Conservation (phyloP, 176 grass and related monocot species). For the Zizania latifolia region DNA sequence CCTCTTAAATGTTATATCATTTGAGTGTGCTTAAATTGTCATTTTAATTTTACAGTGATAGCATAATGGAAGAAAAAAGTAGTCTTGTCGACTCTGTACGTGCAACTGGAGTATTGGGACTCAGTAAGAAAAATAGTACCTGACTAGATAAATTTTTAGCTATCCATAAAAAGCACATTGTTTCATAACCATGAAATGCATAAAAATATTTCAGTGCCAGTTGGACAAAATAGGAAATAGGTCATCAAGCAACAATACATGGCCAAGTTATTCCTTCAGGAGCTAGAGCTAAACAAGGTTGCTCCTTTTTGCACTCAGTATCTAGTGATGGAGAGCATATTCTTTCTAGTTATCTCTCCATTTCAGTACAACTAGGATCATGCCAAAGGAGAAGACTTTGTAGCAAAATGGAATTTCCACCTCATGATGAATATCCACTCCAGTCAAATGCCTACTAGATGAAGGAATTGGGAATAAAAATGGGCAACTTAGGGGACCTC, state of each 20-base stretch:
- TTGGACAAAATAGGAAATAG: not conserved
- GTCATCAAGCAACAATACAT: not conserved
- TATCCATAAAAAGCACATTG: not conserved
- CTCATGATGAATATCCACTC: not conserved
- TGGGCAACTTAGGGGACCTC: not conserved
- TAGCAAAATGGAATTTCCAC: not conserved
- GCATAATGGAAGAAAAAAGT: not conserved
- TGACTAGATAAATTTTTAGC: not conserved
- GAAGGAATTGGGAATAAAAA: not conserved
- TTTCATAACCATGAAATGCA: not conserved
- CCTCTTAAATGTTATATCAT: not conserved
- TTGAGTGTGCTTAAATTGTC: not conserved
- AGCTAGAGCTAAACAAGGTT: not conserved
- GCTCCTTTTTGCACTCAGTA: not conserved
- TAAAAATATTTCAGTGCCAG: not conserved
- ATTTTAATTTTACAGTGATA: not conserved
- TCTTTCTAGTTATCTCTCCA: not conserved
- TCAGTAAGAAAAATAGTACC: no score
- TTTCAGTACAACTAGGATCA: not conserved
- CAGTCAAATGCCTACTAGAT: conserved; percentile 1
- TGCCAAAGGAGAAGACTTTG: not conserved
- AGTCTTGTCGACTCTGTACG: not conserved
- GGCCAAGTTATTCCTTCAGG: conserved; percentile 1
- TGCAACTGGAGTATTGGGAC: not conserved
- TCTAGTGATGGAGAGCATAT: not conserved